These are phyloP conservation scores for Verticillium zaregamsianum DNA, from an alignment of 2,329 filamentous ascomycete genomes.

Conservation along the genomic window DNA sequence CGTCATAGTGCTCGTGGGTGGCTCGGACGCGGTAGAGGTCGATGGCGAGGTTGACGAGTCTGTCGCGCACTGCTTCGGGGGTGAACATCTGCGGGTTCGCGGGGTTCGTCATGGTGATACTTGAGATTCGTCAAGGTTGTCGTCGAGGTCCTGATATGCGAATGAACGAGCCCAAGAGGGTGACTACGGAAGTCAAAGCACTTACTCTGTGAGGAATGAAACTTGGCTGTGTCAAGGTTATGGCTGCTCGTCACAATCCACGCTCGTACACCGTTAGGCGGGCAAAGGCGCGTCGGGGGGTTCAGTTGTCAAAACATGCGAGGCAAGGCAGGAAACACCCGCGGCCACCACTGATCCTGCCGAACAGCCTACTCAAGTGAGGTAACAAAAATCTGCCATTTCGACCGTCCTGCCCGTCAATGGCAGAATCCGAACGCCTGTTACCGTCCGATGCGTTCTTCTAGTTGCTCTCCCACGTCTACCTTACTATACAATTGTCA, in stretches of 20 bases:
- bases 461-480: not conserved
- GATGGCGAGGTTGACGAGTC: not conserved
- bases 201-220: too few relatives aligned
- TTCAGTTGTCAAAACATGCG: too few relatives aligned
- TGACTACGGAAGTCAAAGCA: too few relatives aligned
- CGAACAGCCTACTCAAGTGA: not conserved
- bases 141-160: not conserved
- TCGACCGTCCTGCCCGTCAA: not conserved
- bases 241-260: too few relatives aligned
- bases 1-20: not conserved
- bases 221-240: too few relatives aligned
- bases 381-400: constrained; percentile 1
- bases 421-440: constrained; percentile 4
- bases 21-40: not conserved
- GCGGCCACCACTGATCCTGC: not conserved
- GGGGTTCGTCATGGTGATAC: not conserved
- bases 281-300: too few relatives aligned
- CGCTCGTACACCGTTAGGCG: too few relatives aligned
- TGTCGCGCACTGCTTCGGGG: not conserved
- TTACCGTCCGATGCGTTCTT: constrained; percentile 4
- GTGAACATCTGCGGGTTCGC: not conserved
- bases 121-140: not conserved
- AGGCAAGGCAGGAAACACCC: not conserved
- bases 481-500: constrained; percentile 3
- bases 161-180: not conserved